Evolutionary conservation across 2,329 filamentous ascomycete species (phyloP).

Genomic region (Colletotrichum chrysophilum): DNA sequence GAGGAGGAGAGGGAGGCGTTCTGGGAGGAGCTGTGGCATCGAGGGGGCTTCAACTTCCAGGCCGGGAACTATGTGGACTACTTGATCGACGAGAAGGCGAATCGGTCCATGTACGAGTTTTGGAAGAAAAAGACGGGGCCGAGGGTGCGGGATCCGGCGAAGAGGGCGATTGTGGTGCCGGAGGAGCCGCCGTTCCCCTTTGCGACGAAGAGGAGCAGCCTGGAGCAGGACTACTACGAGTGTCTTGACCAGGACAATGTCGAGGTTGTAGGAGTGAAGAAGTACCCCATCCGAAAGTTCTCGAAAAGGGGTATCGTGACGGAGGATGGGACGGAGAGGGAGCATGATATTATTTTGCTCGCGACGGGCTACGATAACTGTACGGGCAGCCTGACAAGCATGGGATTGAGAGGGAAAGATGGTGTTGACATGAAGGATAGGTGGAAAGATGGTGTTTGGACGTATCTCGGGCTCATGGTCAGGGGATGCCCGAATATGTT

Average conservation of each 20-base stretch:
- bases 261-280: constrained; percentile 47
- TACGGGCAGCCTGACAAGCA: constrained; percentile 34
- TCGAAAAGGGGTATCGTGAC: constrained; percentile 42
- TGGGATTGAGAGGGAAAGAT: constrained; percentile 33
- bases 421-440: constrained; percentile 32
- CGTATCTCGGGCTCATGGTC: constrained; percentile 28
- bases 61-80: constrained; percentile 51
- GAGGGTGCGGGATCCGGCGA: constrained; percentile 48
- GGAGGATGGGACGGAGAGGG: constrained; percentile 37
- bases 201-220: constrained; percentile 48
- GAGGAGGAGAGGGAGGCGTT: constrained; percentile 47
- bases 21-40: constrained; percentile 47
- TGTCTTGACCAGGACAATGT: constrained; percentile 50
- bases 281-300: constrained; percentile 45
- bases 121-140: constrained; percentile 49
- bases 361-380: constrained; percentile 39
- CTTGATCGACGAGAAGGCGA: constrained; percentile 44
- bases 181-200: constrained; percentile 48
- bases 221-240: constrained; percentile 57
- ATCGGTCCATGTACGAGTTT: constrained; percentile 51
- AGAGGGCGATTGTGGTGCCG: constrained; percentile 51
- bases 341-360: constrained; percentile 40
- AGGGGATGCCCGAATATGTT: constrained; percentile 26
- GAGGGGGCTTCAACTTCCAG: constrained; percentile 53
- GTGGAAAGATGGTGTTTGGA: constrained; percentile 35